Evolutionary conservation across 2,329 filamentous ascomycete species (phyloP).

Genomic region (Pestalotiopsis sp.): DNA sequence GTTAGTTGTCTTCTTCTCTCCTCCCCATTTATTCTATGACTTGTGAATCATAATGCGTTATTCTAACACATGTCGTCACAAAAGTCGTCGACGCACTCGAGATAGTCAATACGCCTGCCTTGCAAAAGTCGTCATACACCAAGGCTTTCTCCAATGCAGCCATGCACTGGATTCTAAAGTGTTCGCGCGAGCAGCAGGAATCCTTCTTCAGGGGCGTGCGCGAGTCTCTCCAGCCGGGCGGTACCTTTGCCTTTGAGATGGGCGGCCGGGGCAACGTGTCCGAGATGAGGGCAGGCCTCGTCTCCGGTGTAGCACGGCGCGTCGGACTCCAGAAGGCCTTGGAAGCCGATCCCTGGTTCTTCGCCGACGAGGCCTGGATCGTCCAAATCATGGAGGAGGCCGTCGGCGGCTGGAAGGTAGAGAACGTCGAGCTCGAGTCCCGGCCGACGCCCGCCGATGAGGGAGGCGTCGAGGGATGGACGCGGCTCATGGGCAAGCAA

Average conservation of each 20-base stretch:
- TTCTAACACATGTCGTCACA: background rate
- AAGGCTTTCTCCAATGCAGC: constrained; percentile 71
- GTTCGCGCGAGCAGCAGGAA: constrained; percentile 39
- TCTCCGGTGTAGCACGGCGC: constrained; percentile 54
- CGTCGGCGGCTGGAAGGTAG: constrained; percentile 50
- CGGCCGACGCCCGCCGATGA: constrained; percentile 61
- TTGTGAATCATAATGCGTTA: background rate
- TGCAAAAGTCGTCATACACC: constrained; percentile 42
- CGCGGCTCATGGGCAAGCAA: constrained; percentile 62
- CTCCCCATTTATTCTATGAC: background rate
- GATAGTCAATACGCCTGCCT: constrained; percentile 34
- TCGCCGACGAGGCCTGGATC: constrained; percentile 67
- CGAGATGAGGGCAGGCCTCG: constrained; percentile 62
- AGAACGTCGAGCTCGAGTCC: constrained; percentile 64
- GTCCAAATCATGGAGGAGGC: constrained; percentile 40
- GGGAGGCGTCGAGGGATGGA: constrained; percentile 68
- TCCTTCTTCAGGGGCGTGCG: constrained; percentile 57
- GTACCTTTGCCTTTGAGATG: constrained; percentile 69
- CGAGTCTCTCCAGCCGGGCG: constrained; percentile 55
- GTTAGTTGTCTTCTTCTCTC: constrained; percentile 25
- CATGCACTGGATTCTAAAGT: constrained; percentile 66
- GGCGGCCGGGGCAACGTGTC: constrained; percentile 70
- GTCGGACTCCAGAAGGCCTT: constrained; percentile 50
- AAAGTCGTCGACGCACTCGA: constrained; percentile 50
- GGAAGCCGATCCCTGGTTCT: constrained; percentile 69